phyloP scores from a whole-genome alignment of 306 rosid species.

The Quercus alba region DNA sequence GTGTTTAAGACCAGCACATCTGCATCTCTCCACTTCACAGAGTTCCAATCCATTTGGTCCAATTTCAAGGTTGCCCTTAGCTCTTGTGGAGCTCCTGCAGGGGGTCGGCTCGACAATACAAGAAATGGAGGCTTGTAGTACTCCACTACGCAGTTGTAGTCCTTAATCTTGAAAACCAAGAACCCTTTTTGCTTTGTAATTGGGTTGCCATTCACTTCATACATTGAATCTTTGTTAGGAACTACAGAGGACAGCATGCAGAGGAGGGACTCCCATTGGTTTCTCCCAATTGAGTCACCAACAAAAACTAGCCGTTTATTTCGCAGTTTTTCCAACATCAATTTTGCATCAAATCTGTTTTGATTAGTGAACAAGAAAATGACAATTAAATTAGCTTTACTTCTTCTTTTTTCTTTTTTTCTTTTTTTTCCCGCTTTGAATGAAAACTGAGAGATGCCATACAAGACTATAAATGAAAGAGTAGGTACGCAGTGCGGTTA shows the following conservation, averaged over 20 bases:
- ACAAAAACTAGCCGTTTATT: slow-evolving; percentile 67
- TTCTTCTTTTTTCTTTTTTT: neutral
- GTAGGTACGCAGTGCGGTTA: neutral
- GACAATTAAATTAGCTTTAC: neutral
- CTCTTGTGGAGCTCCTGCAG: slow-evolving; percentile 32
- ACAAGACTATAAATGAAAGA: neutral
- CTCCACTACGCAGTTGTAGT: slow-evolving; percentile 74
- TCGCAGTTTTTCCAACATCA: slow-evolving; percentile 66
- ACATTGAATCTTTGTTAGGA: slow-evolving; percentile 58
- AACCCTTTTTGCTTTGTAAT: slow-evolving; percentile 93
- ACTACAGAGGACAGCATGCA: slow-evolving; percentile 86
- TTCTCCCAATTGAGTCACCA: slow-evolving; percentile 91
- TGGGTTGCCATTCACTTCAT: slow-evolving; percentile 84
- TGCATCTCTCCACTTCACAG: slow-evolving; percentile 69
- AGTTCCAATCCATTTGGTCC: too few species aligned
- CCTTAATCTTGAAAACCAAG: slow-evolving; percentile 70
- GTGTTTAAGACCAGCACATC: slow-evolving; percentile 74
- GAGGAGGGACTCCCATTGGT: slow-evolving; percentile 87
- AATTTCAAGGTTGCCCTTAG: slow-evolving; percentile 62
- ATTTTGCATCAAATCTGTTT: slow-evolving; percentile 66
- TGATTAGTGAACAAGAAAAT: neutral
- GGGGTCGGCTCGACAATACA: slow-evolving; percentile 67
- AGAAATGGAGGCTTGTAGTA: slow-evolving; percentile 88
- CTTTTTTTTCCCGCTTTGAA: neutral
- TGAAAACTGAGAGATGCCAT: neutral